Conservation (phyloP, 768 basidiomycete genomes). For the Kwoniella europaea region DNA sequence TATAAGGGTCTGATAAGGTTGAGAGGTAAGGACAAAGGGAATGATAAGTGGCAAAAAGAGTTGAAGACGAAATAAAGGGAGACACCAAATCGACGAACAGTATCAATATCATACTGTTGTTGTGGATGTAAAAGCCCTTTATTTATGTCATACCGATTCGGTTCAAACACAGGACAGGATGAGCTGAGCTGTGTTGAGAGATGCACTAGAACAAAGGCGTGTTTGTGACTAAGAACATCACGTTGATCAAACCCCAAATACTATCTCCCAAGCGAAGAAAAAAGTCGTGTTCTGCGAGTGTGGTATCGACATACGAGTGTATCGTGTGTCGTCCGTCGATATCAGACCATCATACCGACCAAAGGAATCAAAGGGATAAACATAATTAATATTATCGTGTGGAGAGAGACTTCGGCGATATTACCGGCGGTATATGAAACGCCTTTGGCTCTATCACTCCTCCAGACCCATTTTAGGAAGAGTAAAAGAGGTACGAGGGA, state of each 20-base stretch:
- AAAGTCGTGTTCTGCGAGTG: slow-evolving; percentile 4
- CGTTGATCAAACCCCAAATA: slow-evolving; percentile 7
- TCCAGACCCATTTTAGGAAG: too few species aligned
- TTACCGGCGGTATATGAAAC: slow-evolving; percentile 11
- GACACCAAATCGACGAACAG: not conserved
- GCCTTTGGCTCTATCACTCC: not conserved
- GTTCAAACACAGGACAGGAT: too few species aligned
- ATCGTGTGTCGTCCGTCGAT: not conserved
- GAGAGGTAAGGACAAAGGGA: not conserved
- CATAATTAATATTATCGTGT: not conserved
- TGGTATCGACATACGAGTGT: not conserved
- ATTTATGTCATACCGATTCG: not conserved
- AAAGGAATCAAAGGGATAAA: slow-evolving; percentile 4
- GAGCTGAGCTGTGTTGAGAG: not conserved
- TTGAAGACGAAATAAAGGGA: not conserved
- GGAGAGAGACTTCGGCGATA: not conserved
- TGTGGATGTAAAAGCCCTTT: not conserved
- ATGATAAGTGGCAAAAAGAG: not conserved
- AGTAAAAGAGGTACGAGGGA: too few species aligned
- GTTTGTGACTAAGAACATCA: not conserved
- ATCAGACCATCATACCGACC: not conserved
- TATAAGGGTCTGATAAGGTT: not conserved
- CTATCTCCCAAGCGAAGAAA: not conserved
- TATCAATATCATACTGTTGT: not conserved
- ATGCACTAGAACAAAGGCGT: not conserved